Evolutionary conservation across 495 filamentous ascomycete genomes (phyloP).

Genomic region (Rhypophila decipiens): DNA sequence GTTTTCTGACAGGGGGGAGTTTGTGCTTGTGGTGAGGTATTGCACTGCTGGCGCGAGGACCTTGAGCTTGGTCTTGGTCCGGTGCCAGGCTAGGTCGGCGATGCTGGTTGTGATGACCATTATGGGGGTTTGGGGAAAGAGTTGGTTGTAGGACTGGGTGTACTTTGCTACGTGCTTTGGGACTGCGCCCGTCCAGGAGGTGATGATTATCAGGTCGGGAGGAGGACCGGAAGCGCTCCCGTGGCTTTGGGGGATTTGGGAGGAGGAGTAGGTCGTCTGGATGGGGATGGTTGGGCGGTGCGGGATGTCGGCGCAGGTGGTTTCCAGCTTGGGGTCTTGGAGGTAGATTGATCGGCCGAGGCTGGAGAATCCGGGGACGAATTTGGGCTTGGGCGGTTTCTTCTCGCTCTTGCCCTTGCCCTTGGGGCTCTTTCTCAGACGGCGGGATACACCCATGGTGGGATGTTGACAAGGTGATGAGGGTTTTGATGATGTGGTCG

Average conservation of each 20-base stretch:
- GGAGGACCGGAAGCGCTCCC: neutral
- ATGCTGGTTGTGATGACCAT: slow-evolving; percentile 24
- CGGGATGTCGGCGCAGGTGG: neutral
- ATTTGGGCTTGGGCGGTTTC: neutral
- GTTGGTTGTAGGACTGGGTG: slow-evolving; percentile 28
- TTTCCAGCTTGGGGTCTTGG: neutral
- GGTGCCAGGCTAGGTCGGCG: slow-evolving; percentile 13
- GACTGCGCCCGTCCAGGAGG: slow-evolving; percentile 38
- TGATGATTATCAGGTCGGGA: slow-evolving; percentile 34
- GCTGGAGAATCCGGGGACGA: neutral
- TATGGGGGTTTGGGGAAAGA: slow-evolving; percentile 34
- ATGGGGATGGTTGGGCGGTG: neutral
- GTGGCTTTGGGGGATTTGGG: neutral
- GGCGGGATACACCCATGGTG: neutral
- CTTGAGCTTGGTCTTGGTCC: slow-evolving; percentile 8
- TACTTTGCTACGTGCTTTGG: slow-evolving; percentile 39
- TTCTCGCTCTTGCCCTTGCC: neutral
- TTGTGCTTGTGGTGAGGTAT: slow-evolving; percentile 12
- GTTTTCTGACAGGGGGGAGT: slow-evolving; percentile 7
- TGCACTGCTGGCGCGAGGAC: slow-evolving; percentile 11
- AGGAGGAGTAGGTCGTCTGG: neutral
- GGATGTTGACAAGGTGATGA: too few relatives aligned
- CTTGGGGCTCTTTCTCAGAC: neutral
- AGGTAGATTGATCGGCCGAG: neutral
- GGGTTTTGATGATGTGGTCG: neutral